Conservation (phyloP, 1,284 basidiomycete genomes). For the Tilletia caries region DNA sequence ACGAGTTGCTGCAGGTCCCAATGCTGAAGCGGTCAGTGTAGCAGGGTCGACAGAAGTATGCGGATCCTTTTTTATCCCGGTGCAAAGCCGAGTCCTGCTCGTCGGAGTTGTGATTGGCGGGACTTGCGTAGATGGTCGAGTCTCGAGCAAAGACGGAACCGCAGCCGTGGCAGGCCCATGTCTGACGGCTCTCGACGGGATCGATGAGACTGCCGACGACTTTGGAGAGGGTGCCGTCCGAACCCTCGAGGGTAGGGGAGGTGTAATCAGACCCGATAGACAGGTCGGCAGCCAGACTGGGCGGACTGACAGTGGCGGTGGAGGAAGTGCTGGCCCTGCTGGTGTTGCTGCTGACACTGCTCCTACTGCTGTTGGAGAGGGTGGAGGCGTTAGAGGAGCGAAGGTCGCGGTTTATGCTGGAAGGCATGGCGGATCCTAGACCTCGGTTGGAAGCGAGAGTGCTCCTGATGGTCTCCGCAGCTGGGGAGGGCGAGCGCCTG, state of each 20-base stretch:
- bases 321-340: not conserved
- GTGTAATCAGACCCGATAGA: constrained; percentile 24
- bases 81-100: not conserved
- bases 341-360: no score
- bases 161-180: constrained; percentile 39
- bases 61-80: not conserved
- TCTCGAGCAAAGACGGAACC: constrained; percentile 34
- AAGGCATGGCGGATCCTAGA: not conserved
- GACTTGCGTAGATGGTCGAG: constrained; percentile 40
- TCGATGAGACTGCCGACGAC: constrained; percentile 41
- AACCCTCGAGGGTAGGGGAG: constrained; percentile 27
- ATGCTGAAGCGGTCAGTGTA: constrained; percentile 33
- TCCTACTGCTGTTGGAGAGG: not conserved
- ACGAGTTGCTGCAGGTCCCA: constrained; percentile 22
- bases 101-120: constrained; percentile 5
- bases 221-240: constrained; percentile 38
- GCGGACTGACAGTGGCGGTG: not conserved
- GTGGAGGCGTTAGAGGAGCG: not conserved
- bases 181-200: constrained; percentile 26
- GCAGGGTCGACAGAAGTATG: constrained; percentile 36
- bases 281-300: not conserved
- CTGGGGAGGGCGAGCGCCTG: not conserved
- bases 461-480: not conserved
- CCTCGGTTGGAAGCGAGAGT: not conserved
- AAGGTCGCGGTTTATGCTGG: not conserved